Conservation (phyloP, 768 basidiomycete species). For the Russula virescens region DNA sequence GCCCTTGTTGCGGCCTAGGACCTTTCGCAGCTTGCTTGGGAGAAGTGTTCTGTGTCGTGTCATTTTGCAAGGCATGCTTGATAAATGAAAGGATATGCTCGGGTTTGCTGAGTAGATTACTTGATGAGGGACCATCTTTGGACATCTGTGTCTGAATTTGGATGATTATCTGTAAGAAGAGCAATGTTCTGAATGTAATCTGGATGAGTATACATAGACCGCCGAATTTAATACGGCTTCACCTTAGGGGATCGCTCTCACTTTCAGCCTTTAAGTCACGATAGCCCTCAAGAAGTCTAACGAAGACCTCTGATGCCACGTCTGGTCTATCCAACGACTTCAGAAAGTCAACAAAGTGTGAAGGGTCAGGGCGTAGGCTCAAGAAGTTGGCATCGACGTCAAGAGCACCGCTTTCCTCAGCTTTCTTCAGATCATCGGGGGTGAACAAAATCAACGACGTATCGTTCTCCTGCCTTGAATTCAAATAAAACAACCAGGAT, state of each 20-base stretch:
- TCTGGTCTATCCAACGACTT: conserved; percentile 62
- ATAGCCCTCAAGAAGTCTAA: conserved; percentile 68
- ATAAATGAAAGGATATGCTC: conserved; percentile 78
- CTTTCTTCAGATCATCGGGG: conserved; percentile 42
- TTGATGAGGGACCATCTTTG: conserved; percentile 41
- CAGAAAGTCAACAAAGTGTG: conserved; percentile 59
- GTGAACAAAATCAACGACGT: conserved; percentile 42
- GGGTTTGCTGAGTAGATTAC: conserved; percentile 58
- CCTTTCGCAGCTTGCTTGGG: not conserved
- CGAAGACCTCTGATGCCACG: conserved; percentile 66
- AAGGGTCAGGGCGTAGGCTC: conserved; percentile 70
- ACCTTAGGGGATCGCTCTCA: conserved; percentile 52
- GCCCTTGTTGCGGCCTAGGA: conserved; percentile 21
- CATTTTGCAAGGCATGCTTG: conserved; percentile 60
- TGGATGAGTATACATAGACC: not conserved
- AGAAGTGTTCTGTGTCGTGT: conserved; percentile 16
- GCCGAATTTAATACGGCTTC: conserved; percentile 16
- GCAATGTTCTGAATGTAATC: conserved; percentile 46
- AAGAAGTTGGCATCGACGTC: conserved; percentile 53
- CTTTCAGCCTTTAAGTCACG: conserved; percentile 35
- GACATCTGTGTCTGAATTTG: conserved; percentile 72
- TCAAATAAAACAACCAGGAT: not conserved
- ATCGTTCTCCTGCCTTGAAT: conserved; percentile 23
- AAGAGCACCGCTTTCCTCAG: conserved; percentile 39
- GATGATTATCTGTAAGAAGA: conserved; percentile 74